phyloP scores from a whole-genome alignment of 192 early-diverging fungal genomes.

The Umbelopsis ramanniana region DNA sequence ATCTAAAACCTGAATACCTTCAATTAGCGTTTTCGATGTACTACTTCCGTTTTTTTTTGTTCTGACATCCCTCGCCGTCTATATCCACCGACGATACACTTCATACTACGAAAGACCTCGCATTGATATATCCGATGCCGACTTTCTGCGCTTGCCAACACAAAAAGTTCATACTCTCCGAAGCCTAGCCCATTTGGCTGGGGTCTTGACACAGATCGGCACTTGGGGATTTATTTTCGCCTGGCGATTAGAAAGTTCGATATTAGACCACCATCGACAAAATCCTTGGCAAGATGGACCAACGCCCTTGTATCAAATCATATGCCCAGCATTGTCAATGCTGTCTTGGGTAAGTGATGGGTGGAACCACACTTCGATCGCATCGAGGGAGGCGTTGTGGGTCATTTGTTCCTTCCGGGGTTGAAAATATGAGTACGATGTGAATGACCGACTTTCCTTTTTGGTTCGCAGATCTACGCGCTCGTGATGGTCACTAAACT shows the following conservation, averaged over 20 bases:
- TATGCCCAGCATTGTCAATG: slow-evolving; percentile 28
- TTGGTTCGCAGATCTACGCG: slow-evolving; percentile 34
- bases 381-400: slow-evolving; percentile 1
- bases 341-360: slow-evolving; percentile 30
- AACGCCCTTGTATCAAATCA: slow-evolving; percentile 25
- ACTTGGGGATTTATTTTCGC: slow-evolving; percentile 39
- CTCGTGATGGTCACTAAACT: slow-evolving; percentile 38
- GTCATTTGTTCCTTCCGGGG: slow-evolving; percentile 17
- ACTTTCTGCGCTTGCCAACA: slow-evolving; percentile 35
- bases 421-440: slow-evolving; percentile 12
- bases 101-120: not conserved
- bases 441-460: slow-evolving; percentile 24
- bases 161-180: slow-evolving; percentile 17
- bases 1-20: not conserved
- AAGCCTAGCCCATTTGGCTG: slow-evolving; percentile 23
- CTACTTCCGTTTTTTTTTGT: slow-evolving; percentile 6
- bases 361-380: not conserved
- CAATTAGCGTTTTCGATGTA: slow-evolving; percentile 18
- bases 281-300: not conserved
- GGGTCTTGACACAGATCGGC: slow-evolving; percentile 32
- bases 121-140: slow-evolving; percentile 24
- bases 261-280: slow-evolving; percentile 19
- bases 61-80: slow-evolving; percentile 3
- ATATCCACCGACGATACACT: not conserved
- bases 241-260: slow-evolving; percentile 38